A percentile compares a stretch with the other conserved stretches of the same genome.
phyloP scores from a whole-genome alignment of 805 yeast species.

The Alloascoidea hylecoeti region DNA sequence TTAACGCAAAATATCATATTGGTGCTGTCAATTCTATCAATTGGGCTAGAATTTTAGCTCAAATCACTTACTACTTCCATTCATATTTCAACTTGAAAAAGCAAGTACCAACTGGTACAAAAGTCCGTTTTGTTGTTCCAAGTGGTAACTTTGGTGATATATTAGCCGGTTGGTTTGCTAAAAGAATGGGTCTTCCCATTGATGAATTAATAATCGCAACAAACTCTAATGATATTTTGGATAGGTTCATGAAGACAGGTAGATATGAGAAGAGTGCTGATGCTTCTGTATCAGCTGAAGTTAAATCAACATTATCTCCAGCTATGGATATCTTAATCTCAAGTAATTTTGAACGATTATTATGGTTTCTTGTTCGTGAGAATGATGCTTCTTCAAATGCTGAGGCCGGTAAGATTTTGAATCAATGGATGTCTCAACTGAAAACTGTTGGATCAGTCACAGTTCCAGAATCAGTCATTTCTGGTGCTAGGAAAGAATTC shows the following conservation, averaged over 20 bases:
- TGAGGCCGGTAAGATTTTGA: constrained; percentile 63
- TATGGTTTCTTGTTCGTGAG: constrained; percentile 86
- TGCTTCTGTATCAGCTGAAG: constrained; percentile 37
- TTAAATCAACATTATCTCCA: constrained; percentile 85
- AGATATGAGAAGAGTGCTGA: constrained; percentile 50
- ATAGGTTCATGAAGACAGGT: constrained; percentile 83
- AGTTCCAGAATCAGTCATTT: constrained; percentile 51
- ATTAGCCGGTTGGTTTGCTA: constrained; percentile 90
- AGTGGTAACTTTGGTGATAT: constrained; percentile 98
- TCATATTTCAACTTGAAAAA: constrained; percentile 62
- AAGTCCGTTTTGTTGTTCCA: constrained; percentile 83
- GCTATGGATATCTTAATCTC: constrained; percentile 98
- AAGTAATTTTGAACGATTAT: constrained; percentile 88
- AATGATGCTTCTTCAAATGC: constrained; percentile 39
- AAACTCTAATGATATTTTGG: constrained; percentile 87
- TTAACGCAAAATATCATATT: constrained; percentile 80
- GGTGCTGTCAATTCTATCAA: constrained; percentile 98
- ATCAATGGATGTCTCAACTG: constrained; percentile 66
- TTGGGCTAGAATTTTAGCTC: constrained; percentile 98
- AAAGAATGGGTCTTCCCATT: constrained; percentile 88
- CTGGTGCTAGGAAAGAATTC: constrained; percentile 55
- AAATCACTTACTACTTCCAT: constrained; percentile 91
- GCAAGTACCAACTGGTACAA: constrained; percentile 17
- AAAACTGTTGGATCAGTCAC: constrained; percentile 63
- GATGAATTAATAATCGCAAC: constrained; percentile 87